Percentiles rank a stretch among this genome's conserved stretches.
These are phyloP conservation scores for Diaporthe sp. DNA, from an alignment of 2,329 filamentous ascomycete species.

Conservation along the genomic window DNA sequence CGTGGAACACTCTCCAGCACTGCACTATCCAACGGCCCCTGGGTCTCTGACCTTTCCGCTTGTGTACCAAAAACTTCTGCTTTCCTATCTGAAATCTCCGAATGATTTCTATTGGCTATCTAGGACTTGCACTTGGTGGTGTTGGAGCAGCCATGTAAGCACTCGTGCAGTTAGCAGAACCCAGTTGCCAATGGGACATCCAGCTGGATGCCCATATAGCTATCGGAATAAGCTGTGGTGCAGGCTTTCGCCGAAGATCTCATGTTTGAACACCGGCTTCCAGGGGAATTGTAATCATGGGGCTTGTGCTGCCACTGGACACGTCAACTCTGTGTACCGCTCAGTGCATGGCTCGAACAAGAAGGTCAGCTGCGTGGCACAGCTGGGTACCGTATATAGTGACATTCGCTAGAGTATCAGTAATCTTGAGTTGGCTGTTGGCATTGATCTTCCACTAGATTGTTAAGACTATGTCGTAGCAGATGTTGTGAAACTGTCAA, in stretches of 20 bases:
- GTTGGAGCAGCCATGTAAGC: background rate
- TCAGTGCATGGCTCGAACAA: background rate
- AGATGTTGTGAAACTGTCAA: too few species aligned
- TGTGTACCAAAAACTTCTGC: too few species aligned
- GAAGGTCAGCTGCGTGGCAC: too few species aligned
- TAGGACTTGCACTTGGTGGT: background rate
- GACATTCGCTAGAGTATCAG: background rate
- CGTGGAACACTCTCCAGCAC: background rate
- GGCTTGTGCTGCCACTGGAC: too few species aligned
- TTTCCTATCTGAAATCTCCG: too few species aligned
- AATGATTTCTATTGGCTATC: background rate
- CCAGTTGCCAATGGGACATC: too few species aligned
- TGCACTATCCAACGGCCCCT: background rate
- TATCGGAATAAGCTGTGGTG: background rate
- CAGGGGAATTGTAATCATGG: background rate
- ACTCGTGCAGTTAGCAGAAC: background rate
- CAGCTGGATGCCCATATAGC: background rate
- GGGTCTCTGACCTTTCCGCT: background rate
- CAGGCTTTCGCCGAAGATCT: background rate
- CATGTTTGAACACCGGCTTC: background rate
- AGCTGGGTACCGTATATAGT: too few species aligned
- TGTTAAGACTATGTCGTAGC: background rate
- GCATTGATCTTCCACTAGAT: background rate
- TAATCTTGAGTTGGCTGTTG: background rate
- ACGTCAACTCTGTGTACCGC: too few species aligned